A percentile compares a stretch with the other conserved stretches of the same genome.
phyloP scores from a whole-genome alignment of 148 eudicot genomes.

The Vaccinium vitisidaea region DNA sequence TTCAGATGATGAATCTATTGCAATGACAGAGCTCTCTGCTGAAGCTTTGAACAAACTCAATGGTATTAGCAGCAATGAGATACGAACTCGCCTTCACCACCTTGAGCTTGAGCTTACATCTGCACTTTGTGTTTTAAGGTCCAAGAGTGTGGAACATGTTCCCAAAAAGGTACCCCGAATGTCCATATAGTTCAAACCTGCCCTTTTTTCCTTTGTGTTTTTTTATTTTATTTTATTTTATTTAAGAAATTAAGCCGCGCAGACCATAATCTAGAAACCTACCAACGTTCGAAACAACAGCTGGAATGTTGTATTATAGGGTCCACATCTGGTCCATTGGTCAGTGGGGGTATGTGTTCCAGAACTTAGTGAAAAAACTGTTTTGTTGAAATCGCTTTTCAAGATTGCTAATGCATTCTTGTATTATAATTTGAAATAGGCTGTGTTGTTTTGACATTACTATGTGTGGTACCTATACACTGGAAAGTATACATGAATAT shows the following conservation, averaged over 20 bases:
- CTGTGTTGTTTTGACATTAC: neutral
- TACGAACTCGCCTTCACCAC: conserved; percentile 63
- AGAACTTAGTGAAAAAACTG: neutral
- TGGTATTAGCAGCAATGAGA: conserved; percentile 27
- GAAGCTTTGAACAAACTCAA: conserved; percentile 27
- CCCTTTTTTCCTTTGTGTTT: neutral
- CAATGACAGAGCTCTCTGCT: conserved; percentile 22
- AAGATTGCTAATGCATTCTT: neutral
- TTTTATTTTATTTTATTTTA: too few species aligned
- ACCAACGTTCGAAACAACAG: neutral
- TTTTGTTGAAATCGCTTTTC: neutral
- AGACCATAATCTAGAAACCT: neutral
- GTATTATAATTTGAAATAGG: neutral
- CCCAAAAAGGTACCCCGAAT: conserved; percentile 27
- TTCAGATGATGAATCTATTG: conserved; percentile 25
- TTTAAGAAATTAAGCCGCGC: too few species aligned
- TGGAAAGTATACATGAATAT: neutral
- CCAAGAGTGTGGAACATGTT: conserved; percentile 34
- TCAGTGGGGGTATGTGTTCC: neutral
- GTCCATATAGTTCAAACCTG: neutral
- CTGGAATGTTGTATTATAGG: neutral
- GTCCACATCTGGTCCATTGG: neutral
- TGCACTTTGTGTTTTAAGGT: conserved; percentile 52
- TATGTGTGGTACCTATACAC: neutral
- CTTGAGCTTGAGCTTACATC: conserved; percentile 72